phyloP scores from a whole-genome alignment of 352 stramenopile genomes.

The Phytophthora cryptogea region DNA sequence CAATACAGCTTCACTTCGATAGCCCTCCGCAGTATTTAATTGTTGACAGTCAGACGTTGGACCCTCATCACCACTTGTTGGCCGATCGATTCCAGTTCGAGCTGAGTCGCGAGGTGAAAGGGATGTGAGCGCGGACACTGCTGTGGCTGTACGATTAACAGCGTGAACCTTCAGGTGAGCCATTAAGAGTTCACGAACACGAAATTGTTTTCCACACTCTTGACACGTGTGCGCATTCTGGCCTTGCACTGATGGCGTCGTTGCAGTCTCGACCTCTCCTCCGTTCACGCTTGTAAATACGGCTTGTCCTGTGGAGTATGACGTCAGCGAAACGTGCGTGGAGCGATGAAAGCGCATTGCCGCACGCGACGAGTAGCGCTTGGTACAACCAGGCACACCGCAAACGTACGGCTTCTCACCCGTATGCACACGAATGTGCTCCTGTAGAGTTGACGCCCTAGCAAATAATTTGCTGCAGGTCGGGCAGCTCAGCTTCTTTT shows the following conservation, averaged over 20 bases:
- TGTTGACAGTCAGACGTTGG: slow-evolving; percentile 1
- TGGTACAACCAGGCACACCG: slow-evolving; percentile 49
- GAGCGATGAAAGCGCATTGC: slow-evolving; percentile 64
- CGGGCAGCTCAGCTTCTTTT: slow-evolving; percentile 59
- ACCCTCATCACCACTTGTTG: slow-evolving; percentile 3
- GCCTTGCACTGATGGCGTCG: neutral
- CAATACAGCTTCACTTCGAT: neutral
- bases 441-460: slow-evolving; percentile 57
- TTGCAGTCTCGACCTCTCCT: neutral
- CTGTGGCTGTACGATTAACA: slow-evolving; percentile 17
- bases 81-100: slow-evolving; percentile 10
- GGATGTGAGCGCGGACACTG: slow-evolving; percentile 14
- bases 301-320: slow-evolving; percentile 8
- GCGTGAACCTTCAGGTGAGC: slow-evolving; percentile 30
- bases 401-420: slow-evolving; percentile 77
- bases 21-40: neutral
- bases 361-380: slow-evolving; percentile 68
- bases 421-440: slow-evolving; percentile 73
- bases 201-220: slow-evolving; percentile 39
- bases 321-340: slow-evolving; percentile 28
- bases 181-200: slow-evolving; percentile 36
- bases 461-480: slow-evolving; percentile 59
- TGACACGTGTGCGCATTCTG: slow-evolving; percentile 13
- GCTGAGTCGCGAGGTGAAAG: slow-evolving; percentile 18
- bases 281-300: neutral